Evolutionary conservation across 768 basidiomycete genomes (phyloP), one percentile per base, ranked within the genome.

Genomic region (Omphalotus guepiniiformis): DNA sequence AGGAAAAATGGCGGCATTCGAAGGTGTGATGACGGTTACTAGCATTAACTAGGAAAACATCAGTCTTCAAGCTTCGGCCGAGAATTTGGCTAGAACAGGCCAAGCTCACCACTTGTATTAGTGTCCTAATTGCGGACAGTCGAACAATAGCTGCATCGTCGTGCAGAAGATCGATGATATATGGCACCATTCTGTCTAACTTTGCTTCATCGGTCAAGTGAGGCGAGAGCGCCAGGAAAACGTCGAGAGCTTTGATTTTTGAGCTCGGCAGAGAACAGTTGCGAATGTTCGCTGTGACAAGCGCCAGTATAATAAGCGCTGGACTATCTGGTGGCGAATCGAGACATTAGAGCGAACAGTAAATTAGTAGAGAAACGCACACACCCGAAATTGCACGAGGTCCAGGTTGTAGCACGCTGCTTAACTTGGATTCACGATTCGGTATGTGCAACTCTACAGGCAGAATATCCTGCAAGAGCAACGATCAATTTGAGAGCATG

Each of bases 191-290:
- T 2, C 94, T 80, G 61, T 99, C 96, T 42, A 97, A 68, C 61
- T 94, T 94, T 3, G 93, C 92, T 63, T 97, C 96, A 58, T 98
- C 96, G 0, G 91, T 91, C 28, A 98, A 71, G 55, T 88, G 86
- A 9, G 79, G 76, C 6, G 80, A 76, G 13, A 98, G 70, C 1
- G 89, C 88, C 21, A 96, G 74, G 47, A 96, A 85, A 4, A 95
- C 75, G 56, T 97, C 93, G 39, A 98, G 65, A 1, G 86, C 89
- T 28, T 80, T 83, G 19, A 94, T 68, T 64, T 92, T 92, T 16
- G 92, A 93, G 21, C 87, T 86, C 0, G 95, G 91, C 0, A 92
- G 73, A 8, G 74, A 68, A 57, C 90, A 95, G 55, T 93, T 94
- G 28, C 96, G 80, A 19, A 97, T 78, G 56, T 94, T 94, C 13